Conservation (phyloP, 192 early-diverging fungal species). For the Blastocladiella britannica region DNA sequence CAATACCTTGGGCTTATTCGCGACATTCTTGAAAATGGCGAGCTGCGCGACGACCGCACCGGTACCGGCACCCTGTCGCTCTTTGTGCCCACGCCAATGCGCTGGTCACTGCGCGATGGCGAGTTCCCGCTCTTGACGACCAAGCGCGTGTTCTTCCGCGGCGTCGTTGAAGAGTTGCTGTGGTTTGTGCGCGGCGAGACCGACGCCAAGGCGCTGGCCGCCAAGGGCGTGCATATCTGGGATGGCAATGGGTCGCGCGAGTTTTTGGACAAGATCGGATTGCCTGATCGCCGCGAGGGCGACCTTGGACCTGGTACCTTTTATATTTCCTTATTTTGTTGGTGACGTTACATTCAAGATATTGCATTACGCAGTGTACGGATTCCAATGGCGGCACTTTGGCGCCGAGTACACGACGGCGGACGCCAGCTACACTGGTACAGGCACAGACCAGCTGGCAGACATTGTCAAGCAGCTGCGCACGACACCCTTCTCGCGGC, state of each 20-base stretch:
- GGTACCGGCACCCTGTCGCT: conserved; percentile 63
- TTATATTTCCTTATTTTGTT: neutral
- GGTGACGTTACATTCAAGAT: neutral
- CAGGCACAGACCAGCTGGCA: conserved; percentile 83
- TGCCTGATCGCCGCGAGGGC: conserved; percentile 51
- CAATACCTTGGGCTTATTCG: conserved; percentile 71
- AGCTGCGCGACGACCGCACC: conserved; percentile 65
- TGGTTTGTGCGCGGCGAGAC: conserved; percentile 91
- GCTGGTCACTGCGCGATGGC: conserved; percentile 56
- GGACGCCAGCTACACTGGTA: conserved; percentile 66
- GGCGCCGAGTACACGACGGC: conserved; percentile 70
- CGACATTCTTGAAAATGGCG: conserved; percentile 47
- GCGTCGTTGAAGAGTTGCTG: conserved; percentile 79
- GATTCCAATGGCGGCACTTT: conserved; percentile 98
- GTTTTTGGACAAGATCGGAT: conserved; percentile 65
- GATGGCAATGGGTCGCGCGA: conserved; percentile 79
- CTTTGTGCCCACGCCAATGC: conserved; percentile 70
- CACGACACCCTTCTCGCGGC: conserved; percentile 34
- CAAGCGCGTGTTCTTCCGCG: conserved; percentile 79
- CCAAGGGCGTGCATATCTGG: conserved; percentile 61
- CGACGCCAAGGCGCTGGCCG: conserved; percentile 48
- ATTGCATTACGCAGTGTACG: conserved; percentile 58
- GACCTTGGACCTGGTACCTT: conserved; percentile 84
- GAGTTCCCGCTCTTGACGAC: conserved; percentile 79
- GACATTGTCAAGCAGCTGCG: conserved; percentile 71